Evolutionary conservation across 331 rosid species (phyloP).

Genomic region (Rosa hybrid): DNA sequence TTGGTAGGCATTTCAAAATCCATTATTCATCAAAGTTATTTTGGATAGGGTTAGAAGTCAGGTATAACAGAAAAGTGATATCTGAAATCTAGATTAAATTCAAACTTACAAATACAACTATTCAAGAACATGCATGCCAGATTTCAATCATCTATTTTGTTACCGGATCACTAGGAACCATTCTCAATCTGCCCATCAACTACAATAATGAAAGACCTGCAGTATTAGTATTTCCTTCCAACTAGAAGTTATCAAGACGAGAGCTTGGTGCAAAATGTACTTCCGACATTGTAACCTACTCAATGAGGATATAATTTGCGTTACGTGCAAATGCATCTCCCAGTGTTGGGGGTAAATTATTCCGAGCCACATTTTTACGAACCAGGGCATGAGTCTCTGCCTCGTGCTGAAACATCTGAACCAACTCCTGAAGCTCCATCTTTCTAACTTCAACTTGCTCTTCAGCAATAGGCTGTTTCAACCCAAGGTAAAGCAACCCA

Average conservation of each 20-base stretch:
- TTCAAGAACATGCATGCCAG: too few relatives aligned
- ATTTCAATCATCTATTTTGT: not conserved
- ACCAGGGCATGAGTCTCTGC: slow-evolving; percentile 87
- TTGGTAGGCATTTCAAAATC: not conserved
- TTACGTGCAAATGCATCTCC: slow-evolving; percentile 35
- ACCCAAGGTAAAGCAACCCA: slow-evolving; percentile 74
- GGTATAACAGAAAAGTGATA: not conserved
- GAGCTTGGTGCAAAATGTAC: not conserved
- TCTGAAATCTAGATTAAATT: not conserved
- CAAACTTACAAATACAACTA: too few relatives aligned
- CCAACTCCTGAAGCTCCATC: slow-evolving; percentile 72
- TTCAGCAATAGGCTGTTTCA: slow-evolving; percentile 56
- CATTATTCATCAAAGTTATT: not conserved
- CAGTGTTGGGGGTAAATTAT: slow-evolving; percentile 53
- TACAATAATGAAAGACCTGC: not conserved
- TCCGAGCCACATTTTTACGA: slow-evolving; percentile 50
- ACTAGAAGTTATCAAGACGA: not conserved
- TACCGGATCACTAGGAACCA: not conserved
- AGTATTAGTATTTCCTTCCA: not conserved
- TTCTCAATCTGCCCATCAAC: not conserved
- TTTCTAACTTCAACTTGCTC: slow-evolving; percentile 66
- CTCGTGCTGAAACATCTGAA: slow-evolving; percentile 85
- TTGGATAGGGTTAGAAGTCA: not conserved
- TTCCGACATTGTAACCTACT: not conserved
- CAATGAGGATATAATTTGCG: slow-evolving; percentile 48